phyloP scores from a whole-genome alignment of 768 basidiomycete species.

The Leccinum boreale region DNA sequence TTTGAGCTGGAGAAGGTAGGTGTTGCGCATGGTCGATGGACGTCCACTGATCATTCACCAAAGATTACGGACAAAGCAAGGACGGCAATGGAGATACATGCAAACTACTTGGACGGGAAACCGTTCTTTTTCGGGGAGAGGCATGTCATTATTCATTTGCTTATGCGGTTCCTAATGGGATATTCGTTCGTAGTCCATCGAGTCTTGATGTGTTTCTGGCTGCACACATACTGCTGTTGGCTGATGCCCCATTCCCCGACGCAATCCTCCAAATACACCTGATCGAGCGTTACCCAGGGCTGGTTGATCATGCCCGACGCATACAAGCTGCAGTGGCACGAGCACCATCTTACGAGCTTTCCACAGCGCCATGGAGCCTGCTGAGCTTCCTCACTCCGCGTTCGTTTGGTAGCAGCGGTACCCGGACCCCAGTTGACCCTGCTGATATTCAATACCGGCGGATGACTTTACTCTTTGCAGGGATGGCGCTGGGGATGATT shows the following conservation, averaged over 20 bases:
- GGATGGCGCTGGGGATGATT: conserved; percentile 42
- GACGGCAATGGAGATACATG: conserved; percentile 54
- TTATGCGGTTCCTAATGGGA: neutral
- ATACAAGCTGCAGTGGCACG: conserved; percentile 37
- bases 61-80: conserved; percentile 62
- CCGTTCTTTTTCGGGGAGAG: conserved; percentile 49
- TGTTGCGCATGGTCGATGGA: neutral
- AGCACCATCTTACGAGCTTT: conserved; percentile 22
- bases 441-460: conserved; percentile 47
- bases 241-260: conserved; percentile 60
- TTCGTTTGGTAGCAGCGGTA: conserved; percentile 17
- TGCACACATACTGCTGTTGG: conserved; percentile 61
- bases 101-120: conserved; percentile 48
- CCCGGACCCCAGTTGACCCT: conserved; percentile 21
- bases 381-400: conserved; percentile 38
- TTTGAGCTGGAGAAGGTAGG: conserved; percentile 63
- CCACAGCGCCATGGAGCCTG: conserved; percentile 23
- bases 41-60: conserved; percentile 3
- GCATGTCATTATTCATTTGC: conserved; percentile 31
- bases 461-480: conserved; percentile 54
- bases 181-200: conserved; percentile 44
- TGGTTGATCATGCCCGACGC: conserved; percentile 57
- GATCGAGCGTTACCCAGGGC: conserved; percentile 49
- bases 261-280: conserved; percentile 54
- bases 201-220: conserved; percentile 65